Evolutionary conservation across 2,329 filamentous ascomycete genomes (phyloP).

Genomic region (Xylaria sp.): DNA sequence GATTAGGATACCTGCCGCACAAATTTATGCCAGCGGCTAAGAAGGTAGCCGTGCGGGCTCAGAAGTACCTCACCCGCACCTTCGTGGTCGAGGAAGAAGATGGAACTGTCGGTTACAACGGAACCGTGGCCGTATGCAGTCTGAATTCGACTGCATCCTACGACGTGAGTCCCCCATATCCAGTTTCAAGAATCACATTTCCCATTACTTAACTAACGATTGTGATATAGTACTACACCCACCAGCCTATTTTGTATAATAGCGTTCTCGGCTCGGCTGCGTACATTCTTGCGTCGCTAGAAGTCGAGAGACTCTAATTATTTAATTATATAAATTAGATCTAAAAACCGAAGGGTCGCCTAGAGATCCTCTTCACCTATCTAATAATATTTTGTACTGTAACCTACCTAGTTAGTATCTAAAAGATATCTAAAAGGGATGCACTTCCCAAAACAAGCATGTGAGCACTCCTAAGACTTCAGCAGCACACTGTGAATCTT

Average conservation of each 20-base stretch:
- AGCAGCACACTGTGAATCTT: too few species aligned
- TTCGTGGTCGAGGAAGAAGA: slow-evolving; percentile 39
- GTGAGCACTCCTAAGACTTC: too few species aligned
- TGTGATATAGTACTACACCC: slow-evolving; percentile 44
- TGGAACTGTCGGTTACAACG: slow-evolving; percentile 42
- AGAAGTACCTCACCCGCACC: slow-evolving; percentile 33
- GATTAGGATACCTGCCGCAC: slow-evolving; percentile 42
- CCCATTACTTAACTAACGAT: slow-evolving; percentile 23
- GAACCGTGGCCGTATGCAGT: slow-evolving; percentile 49
- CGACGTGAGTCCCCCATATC: slow-evolving; percentile 35
- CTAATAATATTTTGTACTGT: too few species aligned
- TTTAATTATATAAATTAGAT: too few species aligned
- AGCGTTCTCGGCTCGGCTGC: slow-evolving; percentile 47
- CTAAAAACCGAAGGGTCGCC: too few species aligned
- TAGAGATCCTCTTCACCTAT: too few species aligned
- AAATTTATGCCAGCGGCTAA: slow-evolving; percentile 8
- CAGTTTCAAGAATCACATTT: not conserved
- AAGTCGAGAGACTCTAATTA: slow-evolving; percentile 43
- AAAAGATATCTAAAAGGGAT: too few species aligned
- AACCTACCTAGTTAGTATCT: too few species aligned
- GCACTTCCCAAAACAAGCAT: too few species aligned
- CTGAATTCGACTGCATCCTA: slow-evolving; percentile 49
- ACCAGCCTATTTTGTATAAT: slow-evolving; percentile 45
- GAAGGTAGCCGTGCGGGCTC: slow-evolving; percentile 27
- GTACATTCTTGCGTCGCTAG: slow-evolving; percentile 47